Conservation (phyloP, 371 early-diverging fungal species). For the Gilbertella persicaria region DNA sequence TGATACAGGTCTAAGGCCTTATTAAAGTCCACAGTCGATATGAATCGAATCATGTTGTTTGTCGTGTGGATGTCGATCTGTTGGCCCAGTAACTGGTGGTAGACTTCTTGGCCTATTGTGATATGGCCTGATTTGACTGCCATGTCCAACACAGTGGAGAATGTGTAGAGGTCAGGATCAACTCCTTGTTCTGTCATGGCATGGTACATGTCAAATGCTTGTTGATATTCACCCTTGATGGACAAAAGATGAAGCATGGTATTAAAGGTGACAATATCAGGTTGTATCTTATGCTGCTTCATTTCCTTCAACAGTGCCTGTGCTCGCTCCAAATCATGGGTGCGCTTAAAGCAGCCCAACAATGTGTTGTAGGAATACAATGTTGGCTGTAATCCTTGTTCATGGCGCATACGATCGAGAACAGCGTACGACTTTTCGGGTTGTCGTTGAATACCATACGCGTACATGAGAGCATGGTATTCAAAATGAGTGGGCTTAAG, state of each 20-base stretch:
- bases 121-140: slow-evolving; percentile 23
- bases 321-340: slow-evolving; percentile 36
- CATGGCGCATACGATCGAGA: slow-evolving; percentile 32
- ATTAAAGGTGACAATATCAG: slow-evolving; percentile 52
- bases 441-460: slow-evolving; percentile 33
- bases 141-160: slow-evolving; percentile 47
- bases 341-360: slow-evolving; percentile 51
- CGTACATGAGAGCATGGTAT: slow-evolving; percentile 43
- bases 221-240: slow-evolving; percentile 2
- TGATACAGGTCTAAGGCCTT: slow-evolving; percentile 29
- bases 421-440: slow-evolving; percentile 28
- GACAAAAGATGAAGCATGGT: slow-evolving; percentile 37
- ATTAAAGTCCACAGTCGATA: slow-evolving; percentile 13
- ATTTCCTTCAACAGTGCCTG: slow-evolving; percentile 40
- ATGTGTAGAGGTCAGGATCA: slow-evolving; percentile 49
- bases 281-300: slow-evolving; percentile 23
- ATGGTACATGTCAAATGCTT: slow-evolving; percentile 32
- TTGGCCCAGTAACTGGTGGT: slow-evolving; percentile 3
- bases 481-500: slow-evolving; percentile 29
- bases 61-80: slow-evolving; percentile 23
- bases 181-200: slow-evolving; percentile 32
- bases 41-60: slow-evolving; percentile 37
- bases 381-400: slow-evolving; percentile 20
- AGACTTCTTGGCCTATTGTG: slow-evolving; percentile 21
- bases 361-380: slow-evolving; percentile 53